Conservation (phyloP, 192 early-diverging fungal genomes). For the Rhizoclosmatium globosum region DNA sequence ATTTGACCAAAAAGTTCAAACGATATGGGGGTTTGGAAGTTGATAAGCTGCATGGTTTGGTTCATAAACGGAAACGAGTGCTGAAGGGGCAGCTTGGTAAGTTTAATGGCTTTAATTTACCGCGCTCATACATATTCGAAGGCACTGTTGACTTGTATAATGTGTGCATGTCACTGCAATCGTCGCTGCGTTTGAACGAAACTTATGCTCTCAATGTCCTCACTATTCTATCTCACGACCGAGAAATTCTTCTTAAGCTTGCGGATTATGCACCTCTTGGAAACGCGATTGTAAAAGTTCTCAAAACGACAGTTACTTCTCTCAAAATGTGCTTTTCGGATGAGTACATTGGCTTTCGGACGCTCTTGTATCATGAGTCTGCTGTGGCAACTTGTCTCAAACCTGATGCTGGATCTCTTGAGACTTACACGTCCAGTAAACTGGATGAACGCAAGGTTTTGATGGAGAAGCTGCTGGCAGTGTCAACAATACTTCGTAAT, state of each 20-base stretch:
- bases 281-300: not conserved
- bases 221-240: conserved; percentile 28
- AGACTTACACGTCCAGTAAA: not conserved
- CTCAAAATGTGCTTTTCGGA: not conserved
- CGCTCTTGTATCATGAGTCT: conserved; percentile 2
- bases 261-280: conserved; percentile 23
- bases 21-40: conserved; percentile 19
- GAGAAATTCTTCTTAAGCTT: conserved; percentile 18
- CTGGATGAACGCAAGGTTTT: not conserved
- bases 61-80: not conserved
- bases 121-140: not conserved
- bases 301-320: not conserved
- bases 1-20: not conserved
- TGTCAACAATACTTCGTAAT: conserved; percentile 27
- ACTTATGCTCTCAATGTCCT: conserved; percentile 17
- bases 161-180: conserved; percentile 23
- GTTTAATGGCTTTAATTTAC: not conserved
- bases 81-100: conserved; percentile 2
- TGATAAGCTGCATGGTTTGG: not conserved
- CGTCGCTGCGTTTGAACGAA: not conserved
- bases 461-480: conserved; percentile 11
- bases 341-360: not conserved
- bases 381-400: not conserved
- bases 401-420: not conserved
- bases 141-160: conserved; percentile 33